Base-by-base conservation (phyloP, 1,284 basidiomycete genomes). In the Phaffia rhodozyma region DNA sequence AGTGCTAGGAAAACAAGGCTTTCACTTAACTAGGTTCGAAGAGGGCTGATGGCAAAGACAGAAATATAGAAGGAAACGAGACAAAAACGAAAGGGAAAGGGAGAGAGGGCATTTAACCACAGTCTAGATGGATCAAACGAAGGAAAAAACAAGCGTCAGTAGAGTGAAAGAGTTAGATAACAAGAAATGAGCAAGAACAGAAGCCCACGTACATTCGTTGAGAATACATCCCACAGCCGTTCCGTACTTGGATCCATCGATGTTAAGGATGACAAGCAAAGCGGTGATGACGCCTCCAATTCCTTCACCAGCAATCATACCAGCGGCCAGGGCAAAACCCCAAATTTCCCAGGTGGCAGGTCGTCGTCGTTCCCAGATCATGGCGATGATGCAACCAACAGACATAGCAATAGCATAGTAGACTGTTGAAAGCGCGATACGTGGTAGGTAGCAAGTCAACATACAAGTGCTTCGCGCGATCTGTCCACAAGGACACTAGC, bases 201-300 rank as follows among this genome's bases (percentile, higher is more conserved):
- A 43, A 7, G 38, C 13, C 38, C 38, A 43, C 38, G 13, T 43
- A 38, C 66, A 69, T 25, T 62, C 50, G 51, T 62, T 62, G 11
- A 61, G 59, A 43, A 67, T 66, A 62, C 68, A 69, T 20, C 64
- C 68, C 9, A 68, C 63, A 43, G 67, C 55, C 25, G 61, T 62
- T 16, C 68, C 68, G 50, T 68, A 66, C 54, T 53, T 47, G 20
- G 43, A 47, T 29, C 63, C 66, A 53, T 67, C 68, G 16, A 69
- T 62, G 25, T 61, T 60, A 1, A 60, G 62, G 34, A 68, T 66
- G 30, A 62, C 63, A 29, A 69, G 62, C 9, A 83, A 73, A 29
- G 84, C 84, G 68, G 82, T 82, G 71, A 85, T 78, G 50, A 86
- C 83, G 71, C 84, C 84, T 25, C 82, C 84, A 50, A 86, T 78